Evolutionary conservation across 2,329 filamentous ascomycete genomes (phyloP), one percentile per base, ranked within the genome.

Genomic region (Ophiostoma perfectum): DNA sequence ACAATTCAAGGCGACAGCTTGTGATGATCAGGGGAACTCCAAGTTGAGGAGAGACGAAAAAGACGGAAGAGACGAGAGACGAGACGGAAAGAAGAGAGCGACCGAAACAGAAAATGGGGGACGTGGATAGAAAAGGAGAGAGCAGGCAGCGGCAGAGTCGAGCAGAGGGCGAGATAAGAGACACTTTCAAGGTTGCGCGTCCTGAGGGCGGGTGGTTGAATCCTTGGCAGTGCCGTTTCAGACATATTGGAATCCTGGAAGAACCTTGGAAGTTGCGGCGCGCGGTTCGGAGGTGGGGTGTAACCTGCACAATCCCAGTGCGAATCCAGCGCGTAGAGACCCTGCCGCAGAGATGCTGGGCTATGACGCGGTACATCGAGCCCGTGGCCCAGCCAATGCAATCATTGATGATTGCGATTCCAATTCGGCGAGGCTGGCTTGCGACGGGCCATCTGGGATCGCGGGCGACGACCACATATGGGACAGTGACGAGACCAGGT

Each of bases 1-100:
- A 14, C 27, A 12, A 60, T 38, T 1, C 60, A 63, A 27, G 27
- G 60, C 6, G 8, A 18, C 16, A 44, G 60, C 18, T 41, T 41
- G 60, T 42, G 16, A 6, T 64, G 64, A 68, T 67, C 70, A 70
- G 74, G 74, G 73, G 68, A 65, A 70, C 69, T 7, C 12, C n/a
- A 47, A 47, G 36, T 9, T 63, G 38, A 63, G 14, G 14, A 42
- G 18, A 41, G 39, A 64, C 12, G 62, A 64, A 47, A 18, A 18
- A 65, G 44, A 52, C 44, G 18, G 12, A 49, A 41, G 18, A 9
- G n/a, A 73, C 67, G 74, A 73, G 69, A 68, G 71, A 69, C 58
- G n/a, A 60, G 7, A 47, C 41, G 44, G 39, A 60, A 9, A 38
- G 47, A 55, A 8, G 36, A 44, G 47, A 65, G 2, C 66, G 74